Conservation (phyloP, 1,284 basidiomycete genomes). For the Moesziomyces sp. region DNA sequence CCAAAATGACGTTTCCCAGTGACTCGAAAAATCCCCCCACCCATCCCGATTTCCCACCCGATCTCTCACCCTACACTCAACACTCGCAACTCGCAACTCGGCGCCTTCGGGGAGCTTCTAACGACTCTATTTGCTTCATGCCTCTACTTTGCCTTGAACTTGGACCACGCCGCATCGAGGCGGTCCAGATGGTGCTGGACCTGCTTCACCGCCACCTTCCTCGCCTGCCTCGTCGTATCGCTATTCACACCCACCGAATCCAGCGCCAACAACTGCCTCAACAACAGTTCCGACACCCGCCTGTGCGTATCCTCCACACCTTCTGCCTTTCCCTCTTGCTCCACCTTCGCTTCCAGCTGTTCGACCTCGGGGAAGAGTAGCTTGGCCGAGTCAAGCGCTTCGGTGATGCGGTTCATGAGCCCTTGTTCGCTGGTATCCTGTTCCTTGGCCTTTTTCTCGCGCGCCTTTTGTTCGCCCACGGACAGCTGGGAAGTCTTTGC, state of each 20-base stretch:
- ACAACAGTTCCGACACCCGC: constrained; percentile 57
- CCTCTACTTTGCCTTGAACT: constrained; percentile 30
- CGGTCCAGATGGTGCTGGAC: constrained; percentile 63
- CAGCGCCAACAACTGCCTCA: constrained; percentile 59
- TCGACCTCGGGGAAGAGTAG: constrained; percentile 59
- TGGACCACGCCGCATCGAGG: constrained; percentile 58
- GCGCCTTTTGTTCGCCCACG: constrained; percentile 44
- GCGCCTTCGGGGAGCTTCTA: too few species aligned
- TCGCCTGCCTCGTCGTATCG: constrained; percentile 53
- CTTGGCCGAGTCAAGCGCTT: constrained; percentile 36
- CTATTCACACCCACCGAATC: constrained; percentile 59
- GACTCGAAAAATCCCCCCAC: too few species aligned
- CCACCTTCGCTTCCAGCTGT: constrained; percentile 48
- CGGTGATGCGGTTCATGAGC: constrained; percentile 52
- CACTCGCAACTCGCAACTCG: too few species aligned
- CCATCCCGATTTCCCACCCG: too few species aligned
- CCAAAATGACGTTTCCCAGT: not conserved
- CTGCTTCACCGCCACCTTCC: constrained; percentile 62
- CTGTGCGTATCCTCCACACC: constrained; percentile 39
- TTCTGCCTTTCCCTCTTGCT: not conserved
- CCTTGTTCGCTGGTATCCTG: constrained; percentile 47
- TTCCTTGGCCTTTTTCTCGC: constrained; percentile 39
- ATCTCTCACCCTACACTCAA: too few species aligned
- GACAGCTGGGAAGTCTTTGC: constrained; percentile 28
- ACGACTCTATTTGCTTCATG: too few species aligned